phyloP scores from a whole-genome alignment of 1,284 basidiomycete genomes.

The Athelia sp. region DNA sequence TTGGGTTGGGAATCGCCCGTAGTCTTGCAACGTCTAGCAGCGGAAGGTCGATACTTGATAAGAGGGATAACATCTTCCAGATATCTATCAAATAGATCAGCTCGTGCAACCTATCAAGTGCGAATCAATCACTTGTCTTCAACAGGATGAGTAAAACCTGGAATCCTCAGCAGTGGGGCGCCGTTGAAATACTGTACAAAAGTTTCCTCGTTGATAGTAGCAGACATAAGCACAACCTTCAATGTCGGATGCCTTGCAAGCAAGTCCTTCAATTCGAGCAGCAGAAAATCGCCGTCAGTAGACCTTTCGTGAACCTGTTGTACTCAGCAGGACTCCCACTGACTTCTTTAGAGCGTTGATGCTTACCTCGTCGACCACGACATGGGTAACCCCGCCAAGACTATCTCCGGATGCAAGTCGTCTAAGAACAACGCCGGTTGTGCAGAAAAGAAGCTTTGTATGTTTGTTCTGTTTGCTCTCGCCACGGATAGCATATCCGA shows the following conservation, averaged over 20 bases:
- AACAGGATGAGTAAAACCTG: conserved; percentile 80
- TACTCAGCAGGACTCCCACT: conserved; percentile 2
- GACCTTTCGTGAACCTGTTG: conserved; percentile 83
- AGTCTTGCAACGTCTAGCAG: conserved; percentile 31
- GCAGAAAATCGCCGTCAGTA: conserved; percentile 85
- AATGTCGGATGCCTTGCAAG: conserved; percentile 66
- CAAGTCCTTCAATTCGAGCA: conserved; percentile 82
- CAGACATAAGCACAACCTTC: conserved; percentile 84
- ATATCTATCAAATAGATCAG: conserved; percentile 42
- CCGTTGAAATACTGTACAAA: conserved; percentile 79
- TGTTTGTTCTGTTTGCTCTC: conserved; percentile 66
- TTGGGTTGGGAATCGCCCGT: conserved; percentile 47
- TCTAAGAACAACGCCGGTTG: conserved; percentile 87
- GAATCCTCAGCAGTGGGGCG: conserved; percentile 81
- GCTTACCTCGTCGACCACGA: conserved; percentile 85
- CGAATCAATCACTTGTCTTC: conserved; percentile 53
- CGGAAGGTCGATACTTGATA: conserved; percentile 42
- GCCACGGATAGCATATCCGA: conserved; percentile 91
- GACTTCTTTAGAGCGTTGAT: background rate
- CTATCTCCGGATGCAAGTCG: conserved; percentile 74
- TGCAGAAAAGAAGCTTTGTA: conserved; percentile 86
- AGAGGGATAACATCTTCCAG: conserved; percentile 73
- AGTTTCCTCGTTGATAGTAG: conserved; percentile 85
- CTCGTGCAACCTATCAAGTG: too few relatives aligned
- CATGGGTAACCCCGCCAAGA: conserved; percentile 72